Conservation (phyloP, 106 monocot genomes). For the Vanilla planifolia region DNA sequence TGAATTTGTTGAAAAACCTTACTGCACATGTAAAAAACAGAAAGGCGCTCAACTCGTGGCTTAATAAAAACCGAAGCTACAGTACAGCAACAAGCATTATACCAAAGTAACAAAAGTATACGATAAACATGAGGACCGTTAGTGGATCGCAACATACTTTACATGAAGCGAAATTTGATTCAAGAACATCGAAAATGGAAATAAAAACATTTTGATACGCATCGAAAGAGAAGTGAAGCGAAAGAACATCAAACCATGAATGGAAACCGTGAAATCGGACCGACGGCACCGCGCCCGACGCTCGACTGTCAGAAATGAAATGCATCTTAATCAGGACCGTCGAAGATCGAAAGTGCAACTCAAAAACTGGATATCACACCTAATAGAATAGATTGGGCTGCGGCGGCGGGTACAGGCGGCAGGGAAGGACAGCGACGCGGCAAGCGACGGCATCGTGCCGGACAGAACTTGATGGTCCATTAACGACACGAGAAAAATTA, state of each 20-base stretch:
- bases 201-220: not conserved
- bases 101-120: too few species aligned
- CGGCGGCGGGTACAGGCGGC: not conserved
- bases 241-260: not conserved
- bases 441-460: not conserved
- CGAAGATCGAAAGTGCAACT: not conserved
- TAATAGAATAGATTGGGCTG: not conserved
- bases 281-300: not conserved
- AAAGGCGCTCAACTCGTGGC: too few species aligned
- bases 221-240: not conserved
- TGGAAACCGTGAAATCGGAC: not conserved
- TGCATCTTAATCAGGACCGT: not conserved
- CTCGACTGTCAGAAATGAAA: not conserved
- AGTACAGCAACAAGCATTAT: too few species aligned
- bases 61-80: too few species aligned
- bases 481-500: too few species aligned
- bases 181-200: too few species aligned
- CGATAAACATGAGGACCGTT: too few species aligned
- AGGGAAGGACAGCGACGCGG: not conserved
- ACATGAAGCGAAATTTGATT: too few species aligned
- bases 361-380: not conserved
- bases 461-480: conserved; percentile 1
- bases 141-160: too few species aligned
- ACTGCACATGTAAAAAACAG: too few species aligned
- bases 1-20: too few species aligned